Evolutionary conservation across 2,329 filamentous ascomycete species (phyloP).

Genomic region (Purpureocillium lavendulum): DNA sequence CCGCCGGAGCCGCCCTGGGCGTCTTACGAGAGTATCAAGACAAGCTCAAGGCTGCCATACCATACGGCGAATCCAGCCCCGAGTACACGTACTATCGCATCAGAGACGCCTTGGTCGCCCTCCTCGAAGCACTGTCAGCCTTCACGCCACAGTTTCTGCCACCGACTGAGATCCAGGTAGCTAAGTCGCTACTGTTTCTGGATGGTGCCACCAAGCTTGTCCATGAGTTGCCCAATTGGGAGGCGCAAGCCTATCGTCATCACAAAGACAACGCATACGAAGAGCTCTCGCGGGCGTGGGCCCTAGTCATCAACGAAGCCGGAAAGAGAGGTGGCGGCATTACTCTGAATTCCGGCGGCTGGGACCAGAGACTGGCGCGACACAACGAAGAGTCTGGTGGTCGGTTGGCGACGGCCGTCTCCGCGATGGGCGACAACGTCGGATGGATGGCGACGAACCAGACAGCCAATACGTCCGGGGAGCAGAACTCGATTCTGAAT

Average conservation of each 20-base stretch:
- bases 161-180: conserved; percentile 78
- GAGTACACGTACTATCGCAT: conserved; percentile 96
- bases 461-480: conserved; percentile 22
- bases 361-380: conserved; percentile 80
- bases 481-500: conserved; percentile 51
- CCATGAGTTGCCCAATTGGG: conserved; percentile 85
- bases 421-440: conserved; percentile 64
- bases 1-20: conserved; percentile 68
- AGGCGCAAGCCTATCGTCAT: conserved; percentile 77
- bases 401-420: conserved; percentile 70
- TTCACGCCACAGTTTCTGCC: conserved; percentile 95
- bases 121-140: conserved; percentile 85
- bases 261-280: conserved; percentile 96
- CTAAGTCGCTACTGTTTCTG: conserved; percentile 75
- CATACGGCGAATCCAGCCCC: conserved; percentile 74
- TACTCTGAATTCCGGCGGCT: conserved; percentile 78
- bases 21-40: conserved; percentile 78
- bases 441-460: conserved; percentile 61
- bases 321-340: conserved; percentile 88
- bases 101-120: conserved; percentile 66
- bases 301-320: conserved; percentile 81
- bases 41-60: conserved; percentile 69
- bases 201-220: conserved; percentile 87
- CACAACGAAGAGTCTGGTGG: conserved; percentile 85
- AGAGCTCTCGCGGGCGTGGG: conserved; percentile 90